Base-by-base conservation (phyloP, 1,139 yeast genomes). In the Arxiozyma heterogenica region DNA sequence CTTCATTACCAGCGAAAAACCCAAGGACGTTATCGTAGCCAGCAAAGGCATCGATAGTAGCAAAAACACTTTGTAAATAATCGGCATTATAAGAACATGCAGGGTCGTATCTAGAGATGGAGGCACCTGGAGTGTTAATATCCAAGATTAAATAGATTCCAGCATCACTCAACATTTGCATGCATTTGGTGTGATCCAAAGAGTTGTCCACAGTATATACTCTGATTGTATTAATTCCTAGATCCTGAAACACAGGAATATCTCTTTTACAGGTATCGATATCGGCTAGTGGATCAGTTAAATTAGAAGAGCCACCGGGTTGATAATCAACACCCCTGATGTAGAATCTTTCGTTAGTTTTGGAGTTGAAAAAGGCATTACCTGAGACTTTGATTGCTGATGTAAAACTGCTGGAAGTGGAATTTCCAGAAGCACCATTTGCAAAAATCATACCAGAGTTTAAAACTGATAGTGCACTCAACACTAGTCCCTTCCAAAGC, bases 1-100 rank as follows among this genome's bases (percentile, higher is more conserved):
- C 96, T 74, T 89, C 96, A 69, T 89, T 89, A 62, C 90, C 96
- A 51, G 96, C 96, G 64, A 88, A 88, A 75, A 86, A 88, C 17
- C 95, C 96, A 56, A 89, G 76, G 41, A 87, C 83, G 73, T 89
- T 89, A 66, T 84, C 77, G 71, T 85, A 89, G 55, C 75, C 66
- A 54, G 87, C 81, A 76, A 89, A 81, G 58, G 75, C 77, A 64
- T 84, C 87, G 52, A 89, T 81, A 21, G 90, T 86, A 27, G 87
- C 80, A 58, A 77, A 77, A 30, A 79, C 71, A 59, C 74, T 76
- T 58, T 78, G 80, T 63, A 79, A 67, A 73, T 82, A 70, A 73
- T 78, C 73, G 0, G 77, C 66, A 60, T 78, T 78, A 63, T 78
- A 70, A 70, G 78, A 74, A 73, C 84, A 79, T 23, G 74, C 69